Evolutionary conservation across 768 basidiomycete species (phyloP).

Genomic region (Kwoniella bestiolae): DNA sequence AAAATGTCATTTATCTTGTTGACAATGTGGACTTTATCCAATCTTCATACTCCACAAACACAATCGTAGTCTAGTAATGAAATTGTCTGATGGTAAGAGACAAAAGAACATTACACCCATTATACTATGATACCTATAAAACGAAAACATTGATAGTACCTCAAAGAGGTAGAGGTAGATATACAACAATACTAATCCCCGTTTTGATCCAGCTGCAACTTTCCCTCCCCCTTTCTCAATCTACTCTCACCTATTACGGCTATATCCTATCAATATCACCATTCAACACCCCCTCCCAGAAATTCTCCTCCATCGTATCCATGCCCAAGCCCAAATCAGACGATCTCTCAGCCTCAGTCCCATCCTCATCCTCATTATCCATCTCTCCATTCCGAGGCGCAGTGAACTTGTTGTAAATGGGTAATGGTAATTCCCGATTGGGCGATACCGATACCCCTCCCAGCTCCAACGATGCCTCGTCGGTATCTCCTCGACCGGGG

Average conservation of each 20-base stretch:
- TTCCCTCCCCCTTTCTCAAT: too few relatives aligned
- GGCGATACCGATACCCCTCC: too few relatives aligned
- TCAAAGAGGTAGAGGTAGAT: too few relatives aligned
- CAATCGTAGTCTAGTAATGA: too few relatives aligned
- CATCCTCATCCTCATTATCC: not conserved
- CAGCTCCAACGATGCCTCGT: constrained; percentile 15
- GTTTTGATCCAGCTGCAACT: too few relatives aligned
- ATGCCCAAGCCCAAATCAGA: constrained; percentile 14
- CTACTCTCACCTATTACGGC: not conserved
- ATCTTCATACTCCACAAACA: too few relatives aligned
- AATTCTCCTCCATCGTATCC: constrained; percentile 15
- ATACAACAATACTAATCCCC: too few relatives aligned
- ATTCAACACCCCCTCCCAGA: constrained; percentile 25
- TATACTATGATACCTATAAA: not conserved
- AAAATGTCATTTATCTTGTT: too few relatives aligned
- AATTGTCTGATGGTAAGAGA: too few relatives aligned
- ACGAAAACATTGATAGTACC: not conserved
- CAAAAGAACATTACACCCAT: not conserved
- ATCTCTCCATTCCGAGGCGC: not conserved
- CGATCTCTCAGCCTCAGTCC: constrained; percentile 11
- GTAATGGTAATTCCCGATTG: too few relatives aligned
- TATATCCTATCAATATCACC: constrained; percentile 9
- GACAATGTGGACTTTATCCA: too few relatives aligned
- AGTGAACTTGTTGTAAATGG: not conserved
- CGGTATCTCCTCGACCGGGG: too few relatives aligned